Evolutionary conservation across 495 filamentous ascomycete genomes (phyloP).

Genomic region (Podospora comata): DNA sequence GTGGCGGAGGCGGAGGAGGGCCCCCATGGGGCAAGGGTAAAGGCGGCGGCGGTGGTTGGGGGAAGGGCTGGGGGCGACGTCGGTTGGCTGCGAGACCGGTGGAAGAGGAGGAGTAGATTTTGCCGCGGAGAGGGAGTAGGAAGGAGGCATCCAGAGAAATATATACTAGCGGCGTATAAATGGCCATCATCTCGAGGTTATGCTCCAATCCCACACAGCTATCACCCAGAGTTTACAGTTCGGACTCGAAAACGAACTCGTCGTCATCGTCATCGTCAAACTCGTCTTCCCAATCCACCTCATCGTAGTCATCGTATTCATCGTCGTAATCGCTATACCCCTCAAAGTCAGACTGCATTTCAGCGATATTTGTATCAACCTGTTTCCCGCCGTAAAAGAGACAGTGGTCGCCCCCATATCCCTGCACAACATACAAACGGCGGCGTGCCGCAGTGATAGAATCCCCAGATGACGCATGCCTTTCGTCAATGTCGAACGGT

Average conservation of each 20-base stretch:
- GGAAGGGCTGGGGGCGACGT: conserved; percentile 12
- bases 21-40: conserved; percentile 16
- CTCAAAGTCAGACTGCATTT: not conserved
- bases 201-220: too few species aligned
- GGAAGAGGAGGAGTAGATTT: conserved; percentile 5
- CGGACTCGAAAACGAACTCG: not conserved
- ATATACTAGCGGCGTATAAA: not conserved
- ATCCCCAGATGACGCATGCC: not conserved
- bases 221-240: not conserved
- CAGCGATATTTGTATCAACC: not conserved
- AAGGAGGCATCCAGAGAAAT: not conserved
- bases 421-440: not conserved
- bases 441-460: not conserved
- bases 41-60: conserved; percentile 5
- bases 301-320: not conserved
- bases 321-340: not conserved
- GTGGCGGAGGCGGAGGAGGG: conserved; percentile 2
- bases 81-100: conserved; percentile 2
- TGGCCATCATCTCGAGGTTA: not conserved
- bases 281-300: not conserved
- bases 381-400: not conserved
- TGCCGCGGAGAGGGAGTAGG: not conserved
- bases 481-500: not conserved
- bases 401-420: not conserved
- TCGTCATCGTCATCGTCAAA: not conserved